phyloP scores from a whole-genome alignment of 2,329 filamentous ascomycete species.

The Sphaerulina populicola region DNA sequence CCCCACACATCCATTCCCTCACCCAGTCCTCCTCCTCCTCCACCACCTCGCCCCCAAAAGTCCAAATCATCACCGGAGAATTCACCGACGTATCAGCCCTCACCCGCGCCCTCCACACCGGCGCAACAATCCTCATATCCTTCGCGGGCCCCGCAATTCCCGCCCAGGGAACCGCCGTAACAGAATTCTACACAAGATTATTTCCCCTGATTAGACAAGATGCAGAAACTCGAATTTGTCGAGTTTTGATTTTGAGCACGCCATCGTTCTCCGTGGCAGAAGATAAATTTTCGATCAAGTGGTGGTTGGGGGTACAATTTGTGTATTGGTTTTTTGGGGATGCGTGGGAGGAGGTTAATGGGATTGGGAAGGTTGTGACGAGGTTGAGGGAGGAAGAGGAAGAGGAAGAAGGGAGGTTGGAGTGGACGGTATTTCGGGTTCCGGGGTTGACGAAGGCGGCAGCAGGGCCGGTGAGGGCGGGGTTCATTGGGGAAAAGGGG shows the following conservation, averaged over 20 bases:
- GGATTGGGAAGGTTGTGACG: slow-evolving; percentile 14
- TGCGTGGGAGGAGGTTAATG: slow-evolving; percentile 18
- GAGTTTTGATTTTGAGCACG: slow-evolving; percentile 14
- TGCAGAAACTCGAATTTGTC: slow-evolving; percentile 6
- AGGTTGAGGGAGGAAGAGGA: background rate
- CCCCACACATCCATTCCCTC: slow-evolving; percentile 1
- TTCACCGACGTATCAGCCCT: slow-evolving; percentile 17
- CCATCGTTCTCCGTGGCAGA: slow-evolving; percentile 12
- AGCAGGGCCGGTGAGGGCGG: slow-evolving; percentile 15
- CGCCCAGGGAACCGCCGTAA: slow-evolving; percentile 13
- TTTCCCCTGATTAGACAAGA: slow-evolving; percentile 12
- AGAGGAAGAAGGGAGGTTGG: background rate
- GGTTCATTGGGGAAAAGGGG: slow-evolving; percentile 11
- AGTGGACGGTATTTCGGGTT: slow-evolving; percentile 21
- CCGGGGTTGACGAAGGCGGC: slow-evolving; percentile 17
- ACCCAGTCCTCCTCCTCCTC: slow-evolving; percentile 1
- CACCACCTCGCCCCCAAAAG: background rate
- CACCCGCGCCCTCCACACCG: slow-evolving; percentile 11
- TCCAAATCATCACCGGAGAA: slow-evolving; percentile 16
- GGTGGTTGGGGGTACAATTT: slow-evolving; percentile 10
- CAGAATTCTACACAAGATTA: slow-evolving; percentile 18
- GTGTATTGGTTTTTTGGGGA: slow-evolving; percentile 11
- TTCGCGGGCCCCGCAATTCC: slow-evolving; percentile 17
- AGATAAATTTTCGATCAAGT: slow-evolving; percentile 11
- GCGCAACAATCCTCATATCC: slow-evolving; percentile 18